Evolutionary conservation across 768 basidiomycete species (phyloP).

Genomic region (Psilocybe cyanescens): DNA sequence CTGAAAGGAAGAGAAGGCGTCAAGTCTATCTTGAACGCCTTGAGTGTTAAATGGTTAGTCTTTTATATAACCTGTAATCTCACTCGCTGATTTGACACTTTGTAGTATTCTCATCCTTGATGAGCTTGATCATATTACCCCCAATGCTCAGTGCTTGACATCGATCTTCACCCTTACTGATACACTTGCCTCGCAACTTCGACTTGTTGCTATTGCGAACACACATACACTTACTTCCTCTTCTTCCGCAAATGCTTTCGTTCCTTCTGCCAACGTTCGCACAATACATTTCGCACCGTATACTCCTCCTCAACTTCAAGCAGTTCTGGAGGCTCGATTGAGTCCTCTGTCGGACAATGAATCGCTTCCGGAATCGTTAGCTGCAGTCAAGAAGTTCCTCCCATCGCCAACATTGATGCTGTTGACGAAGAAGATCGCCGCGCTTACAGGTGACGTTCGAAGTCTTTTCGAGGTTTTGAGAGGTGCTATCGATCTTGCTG

Average conservation of each 20-base stretch:
- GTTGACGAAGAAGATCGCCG: slow-evolving; percentile 80
- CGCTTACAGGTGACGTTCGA: slow-evolving; percentile 83
- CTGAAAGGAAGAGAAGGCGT: slow-evolving; percentile 52
- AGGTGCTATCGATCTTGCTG: slow-evolving; percentile 74
- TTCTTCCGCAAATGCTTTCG: slow-evolving; percentile 34
- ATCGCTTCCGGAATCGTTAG: slow-evolving; percentile 29
- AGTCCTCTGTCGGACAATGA: slow-evolving; percentile 46
- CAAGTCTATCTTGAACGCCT: slow-evolving; percentile 44
- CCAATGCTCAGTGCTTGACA: slow-evolving; percentile 58
- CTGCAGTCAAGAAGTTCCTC: slow-evolving; percentile 56
- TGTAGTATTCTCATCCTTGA: slow-evolving; percentile 78
- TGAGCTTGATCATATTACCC: slow-evolving; percentile 83
- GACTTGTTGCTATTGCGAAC: slow-evolving; percentile 87
- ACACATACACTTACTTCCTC: slow-evolving; percentile 81
- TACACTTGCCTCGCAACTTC: slow-evolving; percentile 52
- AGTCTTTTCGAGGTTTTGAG: slow-evolving; percentile 81
- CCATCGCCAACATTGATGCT: slow-evolving; percentile 67
- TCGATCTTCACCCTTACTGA: slow-evolving; percentile 73
- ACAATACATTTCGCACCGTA: slow-evolving; percentile 87
- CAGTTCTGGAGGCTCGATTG: slow-evolving; percentile 70
- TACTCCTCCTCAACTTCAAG: slow-evolving; percentile 67
- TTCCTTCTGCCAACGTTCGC: slow-evolving; percentile 45
- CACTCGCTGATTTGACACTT: slow-evolving; percentile 18
- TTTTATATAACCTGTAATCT: background rate
- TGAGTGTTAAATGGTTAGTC: slow-evolving; percentile 57